Percentiles rank a stretch among this genome's conserved stretches.
phyloP scores from a whole-genome alignment of 208 protist genomes.

The Lotmaria passim region DNA sequence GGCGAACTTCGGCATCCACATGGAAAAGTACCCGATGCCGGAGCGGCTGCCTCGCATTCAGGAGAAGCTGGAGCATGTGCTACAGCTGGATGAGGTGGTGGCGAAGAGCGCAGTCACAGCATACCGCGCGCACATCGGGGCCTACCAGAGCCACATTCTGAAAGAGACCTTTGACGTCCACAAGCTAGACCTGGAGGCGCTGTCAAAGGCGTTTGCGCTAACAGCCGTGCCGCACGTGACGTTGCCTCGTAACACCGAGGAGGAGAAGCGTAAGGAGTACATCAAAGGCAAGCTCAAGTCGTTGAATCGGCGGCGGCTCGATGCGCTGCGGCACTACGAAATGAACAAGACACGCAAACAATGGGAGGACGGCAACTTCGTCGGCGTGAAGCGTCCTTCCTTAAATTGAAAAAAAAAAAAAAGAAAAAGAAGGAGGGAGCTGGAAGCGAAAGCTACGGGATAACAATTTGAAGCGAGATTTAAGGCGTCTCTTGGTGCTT shows the following conservation, averaged over 20 bases:
- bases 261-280: conserved; percentile 81
- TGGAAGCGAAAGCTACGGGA: neutral
- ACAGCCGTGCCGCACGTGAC: conserved; percentile 84
- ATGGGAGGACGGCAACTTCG: conserved; percentile 83
- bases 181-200: conserved; percentile 89
- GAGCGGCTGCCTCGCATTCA: conserved; percentile 77
- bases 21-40: conserved; percentile 81
- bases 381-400: conserved; percentile 56
- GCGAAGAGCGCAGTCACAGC: conserved; percentile 92
- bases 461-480: too few relatives aligned
- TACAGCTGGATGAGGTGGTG: conserved; percentile 87
- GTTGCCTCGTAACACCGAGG: conserved; percentile 68
- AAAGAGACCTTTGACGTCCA: conserved; percentile 94
- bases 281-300: conserved; percentile 92
- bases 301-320: conserved; percentile 62
- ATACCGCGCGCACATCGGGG: conserved; percentile 91
- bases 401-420: conserved; percentile 15
- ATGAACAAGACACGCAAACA: conserved; percentile 79
- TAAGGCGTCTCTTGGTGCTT: too few relatives aligned
- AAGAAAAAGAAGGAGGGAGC: neutral
- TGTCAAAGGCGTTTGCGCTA: conserved; percentile 94
- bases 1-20: conserved; percentile 71
- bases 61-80: conserved; percentile 87
- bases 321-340: conserved; percentile 82
- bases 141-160: conserved; percentile 94